Percentiles rank a stretch among this genome's conserved stretches.
These are phyloP conservation scores for Phytophthora megakarya DNA, from an alignment of 352 stramenopile genomes.

Conservation along the genomic window DNA sequence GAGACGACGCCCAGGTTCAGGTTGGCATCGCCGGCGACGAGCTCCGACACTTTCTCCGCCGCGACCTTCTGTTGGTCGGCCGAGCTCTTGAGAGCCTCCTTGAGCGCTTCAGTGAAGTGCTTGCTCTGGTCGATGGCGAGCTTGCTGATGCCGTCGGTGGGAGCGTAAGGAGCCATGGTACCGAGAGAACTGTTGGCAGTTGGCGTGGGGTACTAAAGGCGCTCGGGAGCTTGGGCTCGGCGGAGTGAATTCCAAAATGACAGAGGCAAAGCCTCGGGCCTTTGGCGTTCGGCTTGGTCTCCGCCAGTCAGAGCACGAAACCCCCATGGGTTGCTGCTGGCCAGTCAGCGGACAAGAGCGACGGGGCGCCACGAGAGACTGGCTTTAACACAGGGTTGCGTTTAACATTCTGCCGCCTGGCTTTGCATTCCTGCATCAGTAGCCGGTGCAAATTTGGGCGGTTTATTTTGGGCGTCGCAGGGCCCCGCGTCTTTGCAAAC, in stretches of 20 bases:
- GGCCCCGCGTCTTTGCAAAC: conserved; percentile 24
- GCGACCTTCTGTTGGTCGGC: conserved; percentile 81
- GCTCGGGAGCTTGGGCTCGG: conserved; percentile 45
- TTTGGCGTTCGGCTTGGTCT: conserved; percentile 19
- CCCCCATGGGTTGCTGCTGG: conserved; percentile 28
- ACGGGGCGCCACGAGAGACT: conserved; percentile 23
- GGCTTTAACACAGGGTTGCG: conserved; percentile 20
- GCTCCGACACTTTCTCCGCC: conserved; percentile 85
- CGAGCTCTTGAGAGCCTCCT: conserved; percentile 75
- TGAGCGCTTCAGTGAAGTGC: conserved; percentile 86
- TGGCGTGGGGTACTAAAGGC: conserved; percentile 30
- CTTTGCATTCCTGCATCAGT: conserved; percentile 26
- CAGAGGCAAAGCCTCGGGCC: neutral
- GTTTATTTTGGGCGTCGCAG: too few species aligned
- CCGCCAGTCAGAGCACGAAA: conserved; percentile 41
- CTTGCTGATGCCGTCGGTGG: conserved; percentile 82
- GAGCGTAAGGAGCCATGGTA: conserved; percentile 85
- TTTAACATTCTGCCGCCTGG: conserved; percentile 13
- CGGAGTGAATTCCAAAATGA: conserved; percentile 88
- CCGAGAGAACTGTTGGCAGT: conserved; percentile 34
- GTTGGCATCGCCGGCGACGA: conserved; percentile 71
- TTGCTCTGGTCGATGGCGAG: conserved; percentile 91
- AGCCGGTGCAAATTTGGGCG: conserved; percentile 24
- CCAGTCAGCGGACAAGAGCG: conserved; percentile 36
- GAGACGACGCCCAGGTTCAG: conserved; percentile 78